Percentiles rank a stretch among this genome's conserved stretches.
Conservation (phyloP, 1,284 basidiomycete species). For the Tilletia caries region DNA sequence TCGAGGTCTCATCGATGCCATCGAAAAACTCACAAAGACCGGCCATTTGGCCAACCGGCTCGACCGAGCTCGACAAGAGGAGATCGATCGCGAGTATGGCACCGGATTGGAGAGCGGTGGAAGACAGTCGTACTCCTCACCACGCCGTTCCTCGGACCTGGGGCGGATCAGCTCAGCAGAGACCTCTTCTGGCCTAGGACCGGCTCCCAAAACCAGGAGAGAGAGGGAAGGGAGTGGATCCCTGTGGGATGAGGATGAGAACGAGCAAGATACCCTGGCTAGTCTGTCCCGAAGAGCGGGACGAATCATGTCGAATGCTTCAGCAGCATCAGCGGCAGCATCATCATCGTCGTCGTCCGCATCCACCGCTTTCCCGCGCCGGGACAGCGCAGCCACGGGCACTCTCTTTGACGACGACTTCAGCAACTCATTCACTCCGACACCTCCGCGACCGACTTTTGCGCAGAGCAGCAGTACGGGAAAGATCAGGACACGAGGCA, state of each 20-base stretch:
- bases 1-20: constrained; percentile 27
- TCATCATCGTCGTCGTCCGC: neutral
- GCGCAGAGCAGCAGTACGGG: neutral
- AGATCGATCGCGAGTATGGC: constrained; percentile 13
- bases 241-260: constrained; percentile 3
- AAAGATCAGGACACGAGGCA: neutral
- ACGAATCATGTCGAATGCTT: neutral
- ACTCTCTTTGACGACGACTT: constrained; percentile 7
- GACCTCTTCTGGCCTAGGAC: neutral
- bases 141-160: no score
- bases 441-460: neutral
- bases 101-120: neutral
- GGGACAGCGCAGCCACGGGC: neutral
- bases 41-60: constrained; percentile 15
- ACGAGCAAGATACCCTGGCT: constrained; percentile 3
- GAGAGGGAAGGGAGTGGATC: constrained; percentile 8
- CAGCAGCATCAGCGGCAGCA: neutral
- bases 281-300: neutral
- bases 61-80: constrained; percentile 7
- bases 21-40: constrained; percentile 37
- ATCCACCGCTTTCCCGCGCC: neutral
- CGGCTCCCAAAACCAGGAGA: neutral
- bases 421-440: neutral
- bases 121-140: neutral
- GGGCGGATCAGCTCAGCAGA: neutral